Base-by-base conservation (phyloP, 2,329 filamentous ascomycete species). In the Xylariaceae sp. region DNA sequence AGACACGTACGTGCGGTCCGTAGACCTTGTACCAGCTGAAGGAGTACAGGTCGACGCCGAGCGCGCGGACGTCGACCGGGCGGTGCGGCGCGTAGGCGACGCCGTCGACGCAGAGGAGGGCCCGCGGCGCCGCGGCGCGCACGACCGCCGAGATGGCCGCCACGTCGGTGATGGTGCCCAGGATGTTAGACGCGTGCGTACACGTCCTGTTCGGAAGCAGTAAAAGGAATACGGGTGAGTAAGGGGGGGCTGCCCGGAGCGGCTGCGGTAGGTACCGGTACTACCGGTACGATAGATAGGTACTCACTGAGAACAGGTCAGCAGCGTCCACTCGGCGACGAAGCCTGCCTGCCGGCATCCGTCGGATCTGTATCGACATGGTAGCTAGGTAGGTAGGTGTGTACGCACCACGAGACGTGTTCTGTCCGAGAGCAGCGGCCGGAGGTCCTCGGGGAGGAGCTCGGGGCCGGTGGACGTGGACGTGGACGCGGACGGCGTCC, bases 1-100 rank as follows among this genome's bases (percentile, higher is more conserved):
- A n/a, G n/a, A n/a, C n/a, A n/a, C n/a, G n/a, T n/a, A 88, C 67
- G 45, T 89, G 84, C 1, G 84, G 83, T 0, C 83, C 84, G 50
- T 83, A 89, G 2, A 88, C 75, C 55, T 90, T 90, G 60, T 89
- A 89, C 83, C 83, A 89, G 1, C 71, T 79, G 51, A 89, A 86
- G n/a, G 68, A 61, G 55, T 89, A 90, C 45, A 88, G 79, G 51
- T 90, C 84, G 0, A 82, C 79, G 1, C 71, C 82, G 0, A 86
- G 64, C 0, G 61, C 74, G 42, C 73, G 67, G 4, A 89, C 79
- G 52, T 90, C 79, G 9, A 90, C 59, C 6, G 64, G 64, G 4
- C 82, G 67, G 54, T 90, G 84, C 0, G 84, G 84, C 0, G 83
- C 83, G 49, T 77, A 86, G 3, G 82, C 80, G 0, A 89, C 84